Evolutionary conservation across 805 yeast species (phyloP), one percentile per base, ranked within the genome.

Genomic region (Blastobotrys robertii): DNA sequence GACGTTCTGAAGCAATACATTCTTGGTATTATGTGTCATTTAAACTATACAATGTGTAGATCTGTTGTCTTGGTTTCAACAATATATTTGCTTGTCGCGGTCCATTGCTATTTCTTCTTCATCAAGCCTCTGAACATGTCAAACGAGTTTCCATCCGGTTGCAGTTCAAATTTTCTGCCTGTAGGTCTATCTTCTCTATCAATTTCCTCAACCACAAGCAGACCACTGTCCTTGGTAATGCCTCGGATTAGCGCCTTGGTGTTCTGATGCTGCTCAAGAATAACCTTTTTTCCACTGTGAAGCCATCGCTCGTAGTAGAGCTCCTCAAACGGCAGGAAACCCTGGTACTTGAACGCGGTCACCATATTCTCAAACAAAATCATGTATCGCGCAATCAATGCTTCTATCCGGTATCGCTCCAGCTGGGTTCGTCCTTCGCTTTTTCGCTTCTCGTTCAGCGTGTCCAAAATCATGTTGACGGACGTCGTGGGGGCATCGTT

Each of bases 71-170:
- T 19, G 6, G 25, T 19, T 19, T 19, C n/a, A n/a, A n/a, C n/a
- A n/a, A n/a, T n/a, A n/a, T n/a, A n/a, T n/a, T n/a, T n/a, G n/a
- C n/a, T n/a, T n/a, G n/a, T n/a, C n/a, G n/a, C n/a, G n/a, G n/a
- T n/a, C n/a, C 39, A 29, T 14, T 30, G 31, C 8, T 15, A 15
- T 13, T 79, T 81, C 46, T 68, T 78, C 13, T 79, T 82, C 12
- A 90, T 82, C 50, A 92, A 68, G 0, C 97, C 97, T 52, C 74
- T 81, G 66, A 92, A 83, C 72, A 92, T 88, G 59, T 92, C 97
- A 56, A 92, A 92, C 2, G 97, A 85, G 59, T 92, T 92, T 1
- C 99, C 98, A 62, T 92, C 98, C 0, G 99, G 97, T 60, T 88
- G 97, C 38, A 92, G 65, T 52, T 85, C 81, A 50, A 72, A 79